Percentiles rank a stretch among this genome's conserved stretches.
Evolutionary conservation across 116 monocot genomes (phyloP).

Genomic region (Cymodocea nodosa): DNA sequence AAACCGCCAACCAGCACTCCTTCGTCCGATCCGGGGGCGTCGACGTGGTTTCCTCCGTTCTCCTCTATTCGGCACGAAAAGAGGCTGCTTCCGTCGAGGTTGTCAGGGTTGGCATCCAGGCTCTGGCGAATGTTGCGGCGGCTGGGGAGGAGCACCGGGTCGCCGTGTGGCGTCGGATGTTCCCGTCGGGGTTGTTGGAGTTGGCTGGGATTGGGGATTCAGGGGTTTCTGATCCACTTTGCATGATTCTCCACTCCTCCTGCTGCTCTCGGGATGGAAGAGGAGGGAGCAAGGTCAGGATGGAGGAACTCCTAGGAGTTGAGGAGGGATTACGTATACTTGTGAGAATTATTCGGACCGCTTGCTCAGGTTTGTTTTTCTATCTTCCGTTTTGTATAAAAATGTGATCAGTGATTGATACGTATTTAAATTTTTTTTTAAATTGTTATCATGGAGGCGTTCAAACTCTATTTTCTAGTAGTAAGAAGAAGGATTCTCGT

Average conservation of each 20-base stretch:
- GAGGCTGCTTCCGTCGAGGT: constrained; percentile 10
- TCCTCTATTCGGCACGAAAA: constrained; percentile 2
- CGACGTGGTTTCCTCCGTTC: constrained; percentile 11
- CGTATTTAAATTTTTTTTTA: not conserved
- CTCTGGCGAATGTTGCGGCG: constrained; percentile 46
- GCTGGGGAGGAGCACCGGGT: constrained; percentile 40
- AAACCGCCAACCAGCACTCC: constrained; percentile 29
- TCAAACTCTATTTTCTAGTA: not conserved
- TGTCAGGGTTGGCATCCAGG: constrained; percentile 39
- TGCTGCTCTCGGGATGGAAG: constrained; percentile 17
- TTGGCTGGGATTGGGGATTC: constrained; percentile 28
- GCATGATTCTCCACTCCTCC: constrained; percentile 61
- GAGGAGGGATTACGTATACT: constrained; percentile 34
- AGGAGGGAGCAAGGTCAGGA: constrained; percentile 21
- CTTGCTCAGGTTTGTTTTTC: constrained; percentile 21
- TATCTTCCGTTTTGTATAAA: not conserved
- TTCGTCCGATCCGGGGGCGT: constrained; percentile 37
- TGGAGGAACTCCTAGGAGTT: constrained; percentile 35
- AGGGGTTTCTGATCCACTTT: constrained; percentile 37
- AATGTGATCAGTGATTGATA: not conserved
- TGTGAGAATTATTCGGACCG: constrained; percentile 31
- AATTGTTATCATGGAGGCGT: not conserved
- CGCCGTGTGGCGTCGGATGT: constrained; percentile 43
- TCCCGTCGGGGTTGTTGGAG: constrained; percentile 31
- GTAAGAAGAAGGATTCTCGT: not conserved